Base-by-base conservation (phyloP, 179 eudicot species). In the Silene noctiflora region DNA sequence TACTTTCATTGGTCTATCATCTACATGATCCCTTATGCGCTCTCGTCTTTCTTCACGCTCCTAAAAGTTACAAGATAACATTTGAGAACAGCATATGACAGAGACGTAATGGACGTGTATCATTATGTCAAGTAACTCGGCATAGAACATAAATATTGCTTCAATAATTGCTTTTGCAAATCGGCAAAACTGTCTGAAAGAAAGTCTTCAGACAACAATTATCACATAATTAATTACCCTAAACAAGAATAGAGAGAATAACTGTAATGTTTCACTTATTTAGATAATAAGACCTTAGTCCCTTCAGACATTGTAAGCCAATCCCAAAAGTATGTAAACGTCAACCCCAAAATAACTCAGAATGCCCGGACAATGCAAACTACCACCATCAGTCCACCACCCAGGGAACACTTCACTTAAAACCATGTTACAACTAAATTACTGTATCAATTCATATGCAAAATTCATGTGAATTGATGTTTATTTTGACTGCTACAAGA, bases 11-110 rank as follows among this genome's bases (percentile, higher is more conserved):
- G 88, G 87, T 80, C 86, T 84, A 77, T 92, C 97, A 86, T 90
- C 94, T 24, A 83, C 75, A n/a, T 85, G 93, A 73, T 89, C 92
- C 83, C 86, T 85, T 74, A 94, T 64, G 44, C 89, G 78, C 62
- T 82, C 90, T 48, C 87, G 87, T 77, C 98, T 90, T 88, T 94
- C 98, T 75, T 90, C 97, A 78, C 97, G 98, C 80, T 94, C 98
- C 97, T 94, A 79, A 79, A 78, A 33, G 74, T 19, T 44, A 75
- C 29, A 21, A 29, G 55, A 33, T 39, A 62, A 68, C 29, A 69
- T 55, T 27, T 69, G 67, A 42, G 69, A 77, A 55, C 69, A 53
- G 70, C 24, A 53, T 25, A 71, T 53, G 42, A 51, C 35, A 71
- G 67, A 24, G 20, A 53, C 20, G 17, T 6, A 70, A 48, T 46